Conservation (phyloP, 2,329 filamentous ascomycete species). For the Arthrobotrys pseudoclavata region DNA sequence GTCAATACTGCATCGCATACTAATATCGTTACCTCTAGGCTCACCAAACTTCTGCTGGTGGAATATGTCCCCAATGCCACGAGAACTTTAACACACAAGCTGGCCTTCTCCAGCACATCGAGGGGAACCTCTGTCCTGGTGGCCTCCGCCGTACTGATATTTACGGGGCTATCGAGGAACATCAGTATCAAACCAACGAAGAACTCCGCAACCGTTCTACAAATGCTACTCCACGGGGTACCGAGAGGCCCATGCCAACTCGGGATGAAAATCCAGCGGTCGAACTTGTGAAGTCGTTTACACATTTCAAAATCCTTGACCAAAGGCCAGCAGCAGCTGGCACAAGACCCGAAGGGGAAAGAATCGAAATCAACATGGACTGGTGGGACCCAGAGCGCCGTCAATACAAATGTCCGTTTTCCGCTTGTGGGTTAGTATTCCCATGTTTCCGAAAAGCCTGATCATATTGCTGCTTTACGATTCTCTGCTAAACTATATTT, state of each 20-base stretch:
- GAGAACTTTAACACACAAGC: conserved; percentile 59
- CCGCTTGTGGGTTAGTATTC: conserved; percentile 28
- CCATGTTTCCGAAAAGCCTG: not conserved
- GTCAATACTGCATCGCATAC: not conserved
- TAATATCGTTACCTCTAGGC: conserved; percentile 34
- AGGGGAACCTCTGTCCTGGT: conserved; percentile 60
- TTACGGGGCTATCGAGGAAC: conserved; percentile 7
- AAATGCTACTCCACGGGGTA: not conserved
- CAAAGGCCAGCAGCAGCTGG: not conserved
- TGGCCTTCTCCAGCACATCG: conserved; percentile 62
- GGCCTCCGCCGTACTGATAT: conserved; percentile 48
- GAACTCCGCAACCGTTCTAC: conserved; percentile 9
- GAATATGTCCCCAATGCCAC: conserved; percentile 59
- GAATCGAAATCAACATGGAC: not conserved
- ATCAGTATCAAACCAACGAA: conserved; percentile 28
- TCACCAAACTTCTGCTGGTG: conserved; percentile 44
- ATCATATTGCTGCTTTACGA: not conserved
- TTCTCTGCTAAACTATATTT: not conserved
- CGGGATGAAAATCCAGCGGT: not conserved
- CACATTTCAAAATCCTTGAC: conserved; percentile 51
- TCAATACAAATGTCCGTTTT: conserved; percentile 23
- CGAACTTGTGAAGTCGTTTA: conserved; percentile 36
- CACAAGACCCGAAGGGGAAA: not conserved
- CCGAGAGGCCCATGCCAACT: not conserved
- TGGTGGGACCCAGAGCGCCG: conserved; percentile 33